Base-by-base conservation (phyloP, 108 stramenopile species). In the Conticribra guillardii region DNA sequence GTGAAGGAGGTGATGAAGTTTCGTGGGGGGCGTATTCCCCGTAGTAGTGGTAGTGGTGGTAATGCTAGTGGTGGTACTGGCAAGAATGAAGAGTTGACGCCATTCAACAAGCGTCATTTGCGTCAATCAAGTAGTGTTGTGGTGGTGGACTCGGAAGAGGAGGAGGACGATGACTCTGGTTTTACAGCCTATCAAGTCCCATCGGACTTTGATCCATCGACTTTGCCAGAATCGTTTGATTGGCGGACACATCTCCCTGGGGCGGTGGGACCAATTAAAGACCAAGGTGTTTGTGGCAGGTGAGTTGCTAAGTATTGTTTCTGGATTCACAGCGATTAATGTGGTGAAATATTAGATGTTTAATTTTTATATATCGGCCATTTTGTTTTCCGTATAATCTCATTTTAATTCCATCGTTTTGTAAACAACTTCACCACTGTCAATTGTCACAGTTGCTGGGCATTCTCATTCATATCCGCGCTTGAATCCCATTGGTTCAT, bases 271-370 rank as follows among this genome's bases (percentile, higher is more conserved):
- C 80, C 80, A 18, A 81, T 88, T 11, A 88, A 88, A 69, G 81
- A 88, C 51, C 87, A 88, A 64, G 87, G 87, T 9, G 58, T 80
- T 31, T 88, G 87, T 55, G 87, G 87, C 34, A 80, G 77, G 60
- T 71, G 31, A 65, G 64, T 49, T 41, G 37, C n/a, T n/a, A n/a
- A n/a, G 37, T 11, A 11, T 41, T 41, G 37, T 41, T 9, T 9
- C 37, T 41, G 37, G 5, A 5, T 41, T 5, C 37, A 41, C 11
- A 41, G n/a, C n/a, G n/a, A n/a, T n/a, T n/a, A n/a, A n/a, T n/a
- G n/a, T n/a, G n/a, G n/a, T n/a, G n/a, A 9, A 41, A 9, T 41
- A 41, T 41, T 41, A 41, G 5, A 41, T 41, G 11, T 41, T 11
- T 9, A 9, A 41, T 11, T 41, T 41, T 41, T 41, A 9, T 41